Conservation (phyloP, 176 grass and related monocot genomes). For the Oryza meyeriana region DNA sequence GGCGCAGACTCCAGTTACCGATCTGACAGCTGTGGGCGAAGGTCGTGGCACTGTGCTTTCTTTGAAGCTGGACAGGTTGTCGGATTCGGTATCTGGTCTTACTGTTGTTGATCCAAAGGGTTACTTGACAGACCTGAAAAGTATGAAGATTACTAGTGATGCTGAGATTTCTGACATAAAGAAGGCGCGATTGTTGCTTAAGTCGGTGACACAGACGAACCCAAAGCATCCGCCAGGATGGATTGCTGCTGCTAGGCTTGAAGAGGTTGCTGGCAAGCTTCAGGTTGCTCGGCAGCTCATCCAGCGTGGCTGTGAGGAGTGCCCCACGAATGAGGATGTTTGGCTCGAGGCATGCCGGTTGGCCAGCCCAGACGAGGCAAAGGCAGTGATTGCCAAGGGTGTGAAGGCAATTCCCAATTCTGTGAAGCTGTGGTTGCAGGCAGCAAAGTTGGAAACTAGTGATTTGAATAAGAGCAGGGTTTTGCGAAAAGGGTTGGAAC, state of each 20-base stretch:
- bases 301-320: constrained; percentile 85
- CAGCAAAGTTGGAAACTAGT: constrained; percentile 63
- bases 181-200: constrained; percentile 78
- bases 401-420: constrained; percentile 88
- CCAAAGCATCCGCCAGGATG: constrained; percentile 93
- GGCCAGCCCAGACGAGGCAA: constrained; percentile 82
- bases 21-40: constrained; percentile 87
- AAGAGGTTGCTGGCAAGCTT: constrained; percentile 86
- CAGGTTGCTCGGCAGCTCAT: constrained; percentile 76
- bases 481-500: constrained; percentile 77
- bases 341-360: constrained; percentile 87
- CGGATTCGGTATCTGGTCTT: constrained; percentile 82
- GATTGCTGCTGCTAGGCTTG: constrained; percentile 92
- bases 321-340: constrained; percentile 92
- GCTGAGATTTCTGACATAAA: constrained; percentile 97
- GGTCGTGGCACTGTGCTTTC: constrained; percentile 93
- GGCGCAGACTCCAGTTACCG: constrained; percentile 80
- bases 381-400: constrained; percentile 88
- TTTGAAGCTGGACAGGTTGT: constrained; percentile 77
- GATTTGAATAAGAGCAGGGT: constrained; percentile 75
- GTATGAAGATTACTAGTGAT: constrained; percentile 97
- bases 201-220: constrained; percentile 90
- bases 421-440: constrained; percentile 91
- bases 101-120: constrained; percentile 97
- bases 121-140: constrained; percentile 84